Percentiles rank a stretch among this genome's conserved stretches.
phyloP scores from a whole-genome alignment of 257 asterid species.

The Capsicum pubescens region DNA sequence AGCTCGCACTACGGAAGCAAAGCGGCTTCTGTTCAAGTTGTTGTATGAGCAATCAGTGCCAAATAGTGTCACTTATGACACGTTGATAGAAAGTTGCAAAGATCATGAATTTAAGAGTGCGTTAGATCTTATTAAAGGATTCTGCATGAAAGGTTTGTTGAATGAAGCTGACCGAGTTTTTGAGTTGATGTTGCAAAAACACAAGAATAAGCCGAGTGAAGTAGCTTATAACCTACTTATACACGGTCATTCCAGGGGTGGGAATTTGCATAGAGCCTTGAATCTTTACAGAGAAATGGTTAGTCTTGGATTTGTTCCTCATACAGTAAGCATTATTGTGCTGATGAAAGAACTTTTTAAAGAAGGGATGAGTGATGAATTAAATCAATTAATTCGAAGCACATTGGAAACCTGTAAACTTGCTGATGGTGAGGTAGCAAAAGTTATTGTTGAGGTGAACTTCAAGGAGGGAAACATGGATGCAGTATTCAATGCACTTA shows the following conservation, averaged over 20 bases:
- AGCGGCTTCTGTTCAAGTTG: constrained; percentile 68
- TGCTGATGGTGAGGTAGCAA: constrained; percentile 70
- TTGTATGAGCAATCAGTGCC: constrained; percentile 67
- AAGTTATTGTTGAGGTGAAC: constrained; percentile 68
- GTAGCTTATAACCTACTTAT: constrained; percentile 68
- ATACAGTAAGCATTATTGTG: constrained; percentile 67
- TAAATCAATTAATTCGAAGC: constrained; percentile 53
- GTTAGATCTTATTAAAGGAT: constrained; percentile 72
- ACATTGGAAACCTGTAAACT: constrained; percentile 65
- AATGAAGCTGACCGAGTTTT: constrained; percentile 75
- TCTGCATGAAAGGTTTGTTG: constrained; percentile 92
- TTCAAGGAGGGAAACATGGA: constrained; percentile 81
- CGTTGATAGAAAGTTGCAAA: constrained; percentile 74
- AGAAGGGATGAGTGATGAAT: constrained; percentile 61
- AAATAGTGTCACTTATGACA: constrained; percentile 58
- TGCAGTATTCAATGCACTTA: constrained; percentile 65
- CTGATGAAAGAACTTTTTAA: constrained; percentile 66
- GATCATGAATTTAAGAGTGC: constrained; percentile 55
- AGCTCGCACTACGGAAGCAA: constrained; percentile 78
- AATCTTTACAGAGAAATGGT: constrained; percentile 68
- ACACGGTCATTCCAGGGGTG: constrained; percentile 75
- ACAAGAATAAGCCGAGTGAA: constrained; percentile 56
- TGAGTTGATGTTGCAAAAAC: constrained; percentile 55
- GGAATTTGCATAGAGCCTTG: constrained; percentile 62
- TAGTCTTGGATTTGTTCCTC: constrained; percentile 58